Evolutionary conservation across 768 basidiomycete species (phyloP).

Genomic region (Punctularia strigosozonata): DNA sequence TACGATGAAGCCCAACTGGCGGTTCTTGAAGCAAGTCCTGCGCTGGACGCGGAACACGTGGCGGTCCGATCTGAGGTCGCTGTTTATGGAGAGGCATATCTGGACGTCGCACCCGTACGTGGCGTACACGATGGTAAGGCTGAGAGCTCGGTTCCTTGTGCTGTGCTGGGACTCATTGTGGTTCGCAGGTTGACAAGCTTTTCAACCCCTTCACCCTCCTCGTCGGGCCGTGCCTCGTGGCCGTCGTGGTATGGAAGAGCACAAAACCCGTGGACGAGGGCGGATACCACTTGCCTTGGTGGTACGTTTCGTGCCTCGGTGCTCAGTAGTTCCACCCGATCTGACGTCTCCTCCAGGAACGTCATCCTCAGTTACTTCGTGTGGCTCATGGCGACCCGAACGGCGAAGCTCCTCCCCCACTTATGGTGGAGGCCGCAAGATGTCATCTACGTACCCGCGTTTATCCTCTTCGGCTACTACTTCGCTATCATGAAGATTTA

Average conservation of each 20-base stretch:
- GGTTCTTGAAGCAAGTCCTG: conserved; percentile 87
- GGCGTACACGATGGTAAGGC: conserved; percentile 74
- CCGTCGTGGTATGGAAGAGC: conserved; percentile 68
- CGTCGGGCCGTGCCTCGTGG: conserved; percentile 71
- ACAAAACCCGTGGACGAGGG: conserved; percentile 54
- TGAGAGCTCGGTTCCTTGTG: conserved; percentile 3
- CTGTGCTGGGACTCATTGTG: conserved; percentile 5
- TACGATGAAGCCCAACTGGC: conserved; percentile 97
- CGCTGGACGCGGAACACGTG: conserved; percentile 94
- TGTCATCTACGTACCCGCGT: conserved; percentile 48
- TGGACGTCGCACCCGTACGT: conserved; percentile 84
- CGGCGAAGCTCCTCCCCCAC: conserved; percentile 61
- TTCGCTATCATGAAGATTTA: conserved; percentile 94
- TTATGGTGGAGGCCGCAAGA: conserved; percentile 46
- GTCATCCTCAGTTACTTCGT: conserved; percentile 54
- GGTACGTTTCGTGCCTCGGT: conserved; percentile 33
- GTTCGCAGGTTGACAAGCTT: conserved; percentile 64
- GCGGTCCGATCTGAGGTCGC: conserved; percentile 77
- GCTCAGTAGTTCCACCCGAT: neutral
- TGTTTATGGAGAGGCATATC: conserved; percentile 81
- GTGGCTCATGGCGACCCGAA: conserved; percentile 61
- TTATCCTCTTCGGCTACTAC: conserved; percentile 84
- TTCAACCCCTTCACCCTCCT: conserved; percentile 83
- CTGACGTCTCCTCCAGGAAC: conserved; percentile 34
- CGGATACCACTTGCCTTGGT: conserved; percentile 75